Evolutionary conservation across 2,329 filamentous ascomycete species (phyloP).

Genomic region (Plenodomus biglobosus): DNA sequence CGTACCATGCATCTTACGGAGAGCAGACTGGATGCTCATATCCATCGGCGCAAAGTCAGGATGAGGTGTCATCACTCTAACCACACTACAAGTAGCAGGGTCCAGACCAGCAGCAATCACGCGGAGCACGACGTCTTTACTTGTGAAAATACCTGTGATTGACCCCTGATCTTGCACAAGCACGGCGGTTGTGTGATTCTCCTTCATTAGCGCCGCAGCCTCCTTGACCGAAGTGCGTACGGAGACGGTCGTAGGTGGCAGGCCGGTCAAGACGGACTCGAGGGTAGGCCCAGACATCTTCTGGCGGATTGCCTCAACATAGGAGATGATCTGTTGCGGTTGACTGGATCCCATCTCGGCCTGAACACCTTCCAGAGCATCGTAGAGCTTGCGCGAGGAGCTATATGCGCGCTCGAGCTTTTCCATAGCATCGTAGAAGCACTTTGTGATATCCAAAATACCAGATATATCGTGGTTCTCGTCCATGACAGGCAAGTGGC

Average conservation of each 20-base stretch:
- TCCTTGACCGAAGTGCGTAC: conserved; percentile 96
- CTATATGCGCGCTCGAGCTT: conserved; percentile 97
- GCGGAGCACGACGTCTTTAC: conserved; percentile 96
- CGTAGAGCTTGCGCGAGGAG: conserved; percentile 96
- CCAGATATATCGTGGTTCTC: conserved; percentile 99
- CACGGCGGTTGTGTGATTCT: conserved; percentile 96
- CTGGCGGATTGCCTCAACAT: conserved; percentile 88
- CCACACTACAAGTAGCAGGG: conserved; percentile 91
- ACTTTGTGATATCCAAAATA: conserved; percentile 98
- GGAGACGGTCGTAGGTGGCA: conserved; percentile 90
- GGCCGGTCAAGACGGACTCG: conserved; percentile 88
- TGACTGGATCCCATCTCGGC: conserved; percentile 94
- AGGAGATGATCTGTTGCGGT: conserved; percentile 98
- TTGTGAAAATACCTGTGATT: conserved; percentile 98
- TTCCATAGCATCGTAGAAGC: conserved; percentile 99
- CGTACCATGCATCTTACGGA: conserved; percentile 98
- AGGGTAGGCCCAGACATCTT: conserved; percentile 99
- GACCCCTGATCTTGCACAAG: conserved; percentile 95
- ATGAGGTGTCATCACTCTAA: conserved; percentile 98
- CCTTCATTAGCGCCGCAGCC: conserved; percentile 94
- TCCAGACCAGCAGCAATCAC: conserved; percentile 97
- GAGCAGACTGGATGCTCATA: conserved; percentile 97
- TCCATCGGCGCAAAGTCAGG: conserved; percentile 98
- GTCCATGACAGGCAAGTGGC: conserved; percentile 98
- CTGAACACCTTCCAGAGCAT: conserved; percentile 95